phyloP scores from a whole-genome alignment of 2,329 filamentous ascomycete genomes.

The Phaeoacremonium minimum region DNA sequence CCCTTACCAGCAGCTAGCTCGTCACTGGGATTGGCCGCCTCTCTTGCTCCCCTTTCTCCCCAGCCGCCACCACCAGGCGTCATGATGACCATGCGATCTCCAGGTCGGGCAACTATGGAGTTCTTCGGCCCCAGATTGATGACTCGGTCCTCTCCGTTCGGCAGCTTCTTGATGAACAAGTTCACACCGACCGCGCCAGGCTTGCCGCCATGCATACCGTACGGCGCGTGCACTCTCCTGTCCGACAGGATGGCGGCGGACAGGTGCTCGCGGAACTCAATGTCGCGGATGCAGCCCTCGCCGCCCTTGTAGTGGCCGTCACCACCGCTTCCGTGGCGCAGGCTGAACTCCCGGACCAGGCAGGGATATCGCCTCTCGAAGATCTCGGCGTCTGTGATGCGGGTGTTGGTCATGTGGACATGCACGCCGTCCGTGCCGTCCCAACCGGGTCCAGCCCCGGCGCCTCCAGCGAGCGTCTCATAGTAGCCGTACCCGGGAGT shows the following conservation, averaged over 20 bases:
- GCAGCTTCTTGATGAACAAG: slow-evolving; percentile 19
- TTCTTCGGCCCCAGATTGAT: slow-evolving; percentile 25
- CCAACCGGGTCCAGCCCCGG: slow-evolving; percentile 19
- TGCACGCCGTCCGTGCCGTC: slow-evolving; percentile 18
- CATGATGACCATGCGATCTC: slow-evolving; percentile 27
- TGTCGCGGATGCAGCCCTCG: slow-evolving; percentile 22
- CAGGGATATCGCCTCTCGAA: slow-evolving; percentile 25
- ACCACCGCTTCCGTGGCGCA: slow-evolving; percentile 19
- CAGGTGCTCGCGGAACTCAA: slow-evolving; percentile 22
- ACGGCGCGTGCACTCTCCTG: slow-evolving; percentile 22
- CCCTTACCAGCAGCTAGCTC: neutral
- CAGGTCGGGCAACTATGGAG: slow-evolving; percentile 18
- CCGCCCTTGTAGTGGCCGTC: slow-evolving; percentile 21
- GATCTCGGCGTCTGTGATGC: slow-evolving; percentile 20
- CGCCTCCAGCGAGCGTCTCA: slow-evolving; percentile 22
- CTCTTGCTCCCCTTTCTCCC: slow-evolving; percentile 4
- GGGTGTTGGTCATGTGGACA: slow-evolving; percentile 20
- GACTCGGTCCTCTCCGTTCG: slow-evolving; percentile 15
- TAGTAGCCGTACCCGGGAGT: slow-evolving; percentile 17
- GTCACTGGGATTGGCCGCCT: too few species aligned
- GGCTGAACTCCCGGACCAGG: slow-evolving; percentile 18
- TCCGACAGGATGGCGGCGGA: slow-evolving; percentile 27
- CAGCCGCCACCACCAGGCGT: slow-evolving; percentile 27
- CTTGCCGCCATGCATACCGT: slow-evolving; percentile 23
- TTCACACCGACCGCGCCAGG: slow-evolving; percentile 19